phyloP scores from a whole-genome alignment of 495 filamentous ascomycete genomes.

The Chaetomidium leptoderma region DNA sequence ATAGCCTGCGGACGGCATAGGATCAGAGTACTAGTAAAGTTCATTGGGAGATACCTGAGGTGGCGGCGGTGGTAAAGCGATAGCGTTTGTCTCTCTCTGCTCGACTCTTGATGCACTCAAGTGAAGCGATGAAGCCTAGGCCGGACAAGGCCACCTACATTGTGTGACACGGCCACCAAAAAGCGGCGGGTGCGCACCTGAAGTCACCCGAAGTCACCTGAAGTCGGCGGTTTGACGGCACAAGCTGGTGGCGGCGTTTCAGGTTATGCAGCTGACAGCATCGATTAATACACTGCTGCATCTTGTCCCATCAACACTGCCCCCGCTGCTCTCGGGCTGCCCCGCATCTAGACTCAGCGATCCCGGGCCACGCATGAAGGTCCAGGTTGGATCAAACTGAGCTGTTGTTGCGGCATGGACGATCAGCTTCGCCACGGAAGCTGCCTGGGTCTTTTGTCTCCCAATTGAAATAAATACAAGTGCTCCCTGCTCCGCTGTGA shows the following conservation, averaged over 20 bases:
- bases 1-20: not conserved
- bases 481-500: not conserved
- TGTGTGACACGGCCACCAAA: no score
- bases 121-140: not conserved
- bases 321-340: conserved; percentile 3
- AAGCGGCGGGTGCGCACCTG: not conserved
- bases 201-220: not conserved
- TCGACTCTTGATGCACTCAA: not conserved
- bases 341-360: not conserved
- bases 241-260: conserved; percentile 7
- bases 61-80: no score
- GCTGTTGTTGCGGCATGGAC: not conserved
- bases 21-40: not conserved
- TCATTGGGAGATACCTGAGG: not conserved
- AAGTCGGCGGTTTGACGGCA: conserved; percentile 1
- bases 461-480: not conserved
- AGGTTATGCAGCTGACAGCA: conserved; percentile 11
- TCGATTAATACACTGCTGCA: not conserved
- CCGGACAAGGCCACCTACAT: no score
- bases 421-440: conserved; percentile 7
- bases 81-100: no score
- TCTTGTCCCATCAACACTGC: not conserved
- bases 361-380: not conserved
- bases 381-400: conserved; percentile 13
- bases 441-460: not conserved